A percentile compares a stretch with the other conserved stretches of the same genome.
phyloP scores from a whole-genome alignment of 78 protist genomes.

The Dictyostelium brefeldianum region DNA sequence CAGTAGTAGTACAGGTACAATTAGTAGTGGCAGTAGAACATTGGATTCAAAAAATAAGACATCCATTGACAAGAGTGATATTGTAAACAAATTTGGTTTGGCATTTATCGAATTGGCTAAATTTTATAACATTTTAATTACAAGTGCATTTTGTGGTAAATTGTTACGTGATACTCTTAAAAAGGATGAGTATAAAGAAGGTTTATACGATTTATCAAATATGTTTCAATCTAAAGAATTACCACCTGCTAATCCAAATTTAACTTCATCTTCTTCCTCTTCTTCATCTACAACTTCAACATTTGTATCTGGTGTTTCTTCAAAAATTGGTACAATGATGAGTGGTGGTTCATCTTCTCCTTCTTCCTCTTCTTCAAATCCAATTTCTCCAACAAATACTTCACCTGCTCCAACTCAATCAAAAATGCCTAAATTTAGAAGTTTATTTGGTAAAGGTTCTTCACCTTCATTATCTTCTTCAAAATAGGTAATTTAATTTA shows the following conservation, averaged over 20 bases:
- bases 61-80: neutral
- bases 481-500: neutral
- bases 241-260: neutral
- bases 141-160: slow-evolving; percentile 27
- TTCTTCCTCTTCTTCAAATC: neutral
- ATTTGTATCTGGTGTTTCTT: neutral
- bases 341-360: neutral
- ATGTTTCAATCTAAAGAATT: slow-evolving; percentile 31
- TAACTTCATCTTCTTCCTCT: neutral
- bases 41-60: neutral
- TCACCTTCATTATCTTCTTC: slow-evolving; percentile 5
- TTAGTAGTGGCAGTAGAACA: neutral
- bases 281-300: neutral
- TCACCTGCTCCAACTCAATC: neutral
- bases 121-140: slow-evolving; percentile 31
- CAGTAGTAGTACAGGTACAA: slow-evolving; percentile 3
- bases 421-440: neutral
- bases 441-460: slow-evolving; percentile 10
- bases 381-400: neutral
- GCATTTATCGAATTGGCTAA: slow-evolving; percentile 65
- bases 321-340: neutral
- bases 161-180: slow-evolving; percentile 33
- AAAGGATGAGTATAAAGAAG: slow-evolving; percentile 60
- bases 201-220: slow-evolving; percentile 14
- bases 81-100: slow-evolving; percentile 27